Evolutionary conservation across 345 rosid genomes (phyloP).

Genomic region (Rhizophora apiculata): DNA sequence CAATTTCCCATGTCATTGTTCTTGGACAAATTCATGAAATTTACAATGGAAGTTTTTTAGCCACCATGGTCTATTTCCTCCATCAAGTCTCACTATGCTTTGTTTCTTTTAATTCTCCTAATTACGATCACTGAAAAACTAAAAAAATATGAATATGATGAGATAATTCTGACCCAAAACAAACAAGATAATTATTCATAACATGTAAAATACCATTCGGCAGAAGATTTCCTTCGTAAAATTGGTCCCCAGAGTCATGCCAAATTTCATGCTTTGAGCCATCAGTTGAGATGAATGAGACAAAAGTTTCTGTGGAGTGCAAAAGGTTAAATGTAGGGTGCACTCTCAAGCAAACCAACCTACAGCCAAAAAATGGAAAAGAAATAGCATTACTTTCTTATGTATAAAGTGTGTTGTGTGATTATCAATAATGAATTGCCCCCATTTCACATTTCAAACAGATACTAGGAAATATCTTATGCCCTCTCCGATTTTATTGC

Average conservation of each 20-base stretch:
- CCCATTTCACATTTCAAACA: too few relatives aligned
- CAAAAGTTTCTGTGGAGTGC: constrained; percentile 67
- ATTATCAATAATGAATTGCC: too few relatives aligned
- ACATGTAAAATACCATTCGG: constrained; percentile 55
- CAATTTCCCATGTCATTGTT: too few relatives aligned
- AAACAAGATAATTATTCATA: background rate
- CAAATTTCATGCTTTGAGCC: constrained; percentile 79
- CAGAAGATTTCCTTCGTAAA: constrained; percentile 52
- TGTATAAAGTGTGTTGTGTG: too few relatives aligned
- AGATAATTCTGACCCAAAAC: background rate
- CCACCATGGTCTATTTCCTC: too few relatives aligned
- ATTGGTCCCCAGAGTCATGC: constrained; percentile 61
- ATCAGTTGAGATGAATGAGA: constrained; percentile 62
- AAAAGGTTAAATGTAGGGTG: constrained; percentile 70
- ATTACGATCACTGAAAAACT: background rate
- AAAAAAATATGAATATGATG: background rate
- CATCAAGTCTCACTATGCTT: too few relatives aligned
- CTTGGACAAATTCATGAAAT: too few relatives aligned
- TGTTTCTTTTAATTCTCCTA: background rate
- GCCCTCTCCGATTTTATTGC: too few relatives aligned
- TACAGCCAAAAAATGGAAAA: constrained; percentile 24
- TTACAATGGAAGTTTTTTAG: too few relatives aligned
- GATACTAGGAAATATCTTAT: too few relatives aligned
- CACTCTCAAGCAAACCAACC: constrained; percentile 85
- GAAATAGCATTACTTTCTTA: background rate